These are phyloP conservation scores for Aspergillus indologenus DNA, from an alignment of 495 filamentous ascomycete species.

Conservation along the genomic window DNA sequence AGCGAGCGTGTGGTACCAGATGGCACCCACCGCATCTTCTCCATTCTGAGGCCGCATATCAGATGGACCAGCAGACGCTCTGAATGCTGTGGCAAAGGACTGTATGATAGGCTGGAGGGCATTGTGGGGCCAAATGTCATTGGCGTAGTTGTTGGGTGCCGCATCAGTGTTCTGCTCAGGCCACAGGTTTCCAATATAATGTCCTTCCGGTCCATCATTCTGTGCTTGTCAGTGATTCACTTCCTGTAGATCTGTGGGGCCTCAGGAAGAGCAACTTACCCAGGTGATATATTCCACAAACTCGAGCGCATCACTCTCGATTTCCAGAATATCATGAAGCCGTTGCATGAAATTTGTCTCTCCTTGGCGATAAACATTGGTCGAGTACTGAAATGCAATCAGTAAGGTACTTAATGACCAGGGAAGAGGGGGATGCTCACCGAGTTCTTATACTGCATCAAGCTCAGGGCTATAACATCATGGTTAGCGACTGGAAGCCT, in stretches of 20 bases:
- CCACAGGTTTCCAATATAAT: neutral
- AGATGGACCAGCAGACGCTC: conserved; percentile 19
- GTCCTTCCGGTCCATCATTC: neutral
- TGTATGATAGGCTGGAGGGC: conserved; percentile 32
- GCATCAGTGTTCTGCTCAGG: neutral
- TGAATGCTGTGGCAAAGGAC: conserved; percentile 36
- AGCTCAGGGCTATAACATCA: neutral
- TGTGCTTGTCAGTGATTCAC: too few relatives aligned
- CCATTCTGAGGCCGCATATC: conserved; percentile 7
- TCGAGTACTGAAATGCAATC: neutral
- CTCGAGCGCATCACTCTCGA: neutral
- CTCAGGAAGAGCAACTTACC: too few relatives aligned
- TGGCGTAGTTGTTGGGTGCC: conserved; percentile 20
- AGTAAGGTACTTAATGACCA: neutral
- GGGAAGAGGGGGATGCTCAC: neutral
- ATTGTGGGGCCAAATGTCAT: conserved; percentile 22
- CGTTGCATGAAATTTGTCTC: neutral
- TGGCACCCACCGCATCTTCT: conserved; percentile 19
- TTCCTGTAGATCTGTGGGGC: too few relatives aligned
- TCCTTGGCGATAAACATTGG: conserved; percentile 1
- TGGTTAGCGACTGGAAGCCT: too few relatives aligned
- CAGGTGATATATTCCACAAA: neutral
- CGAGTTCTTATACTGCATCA: neutral
- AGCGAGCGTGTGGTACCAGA: conserved; percentile 11
- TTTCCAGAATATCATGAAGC: neutral